phyloP scores from a whole-genome alignment of 2,329 filamentous ascomycete species.

The Cercospora beticola region DNA sequence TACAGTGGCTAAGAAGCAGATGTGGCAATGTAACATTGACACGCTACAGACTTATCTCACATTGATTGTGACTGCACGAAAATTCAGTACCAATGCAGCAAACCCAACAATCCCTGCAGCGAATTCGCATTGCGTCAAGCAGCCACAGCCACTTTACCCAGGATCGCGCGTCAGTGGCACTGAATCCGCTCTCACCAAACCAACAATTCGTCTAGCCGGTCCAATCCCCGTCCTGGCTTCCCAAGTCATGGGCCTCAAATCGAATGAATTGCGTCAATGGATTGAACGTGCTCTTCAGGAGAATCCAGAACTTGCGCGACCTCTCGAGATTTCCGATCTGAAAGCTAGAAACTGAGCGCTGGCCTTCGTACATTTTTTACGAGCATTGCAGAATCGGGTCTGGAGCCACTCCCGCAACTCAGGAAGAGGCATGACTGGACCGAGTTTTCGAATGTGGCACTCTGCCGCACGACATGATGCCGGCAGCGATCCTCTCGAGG shows the following conservation, averaged over 20 bases:
- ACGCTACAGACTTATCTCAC: neutral
- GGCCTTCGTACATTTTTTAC: neutral
- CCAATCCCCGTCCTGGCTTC: neutral
- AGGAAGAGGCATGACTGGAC: neutral
- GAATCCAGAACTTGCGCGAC: neutral
- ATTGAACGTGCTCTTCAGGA: neutral
- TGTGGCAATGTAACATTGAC: neutral
- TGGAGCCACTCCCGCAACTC: too few relatives aligned
- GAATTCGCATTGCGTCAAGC: neutral
- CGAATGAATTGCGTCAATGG: neutral
- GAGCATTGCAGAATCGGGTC: neutral
- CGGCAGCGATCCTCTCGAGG: neutral
- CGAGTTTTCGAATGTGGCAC: neutral
- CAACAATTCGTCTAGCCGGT: neutral
- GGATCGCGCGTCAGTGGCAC: neutral
- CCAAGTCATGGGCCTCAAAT: neutral
- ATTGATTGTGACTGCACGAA: neutral
- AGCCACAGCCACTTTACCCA: neutral
- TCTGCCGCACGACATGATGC: neutral
- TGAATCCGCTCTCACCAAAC: neutral
- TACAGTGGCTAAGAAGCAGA: neutral
- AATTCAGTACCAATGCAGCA: neutral
- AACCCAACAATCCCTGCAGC: too few relatives aligned
- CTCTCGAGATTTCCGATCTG: neutral
- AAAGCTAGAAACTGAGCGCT: too few relatives aligned